Percentiles rank a stretch among this genome's conserved stretches.
Conservation (phyloP, 2,329 filamentous ascomycete species). For the Aspergillus ibericus region DNA sequence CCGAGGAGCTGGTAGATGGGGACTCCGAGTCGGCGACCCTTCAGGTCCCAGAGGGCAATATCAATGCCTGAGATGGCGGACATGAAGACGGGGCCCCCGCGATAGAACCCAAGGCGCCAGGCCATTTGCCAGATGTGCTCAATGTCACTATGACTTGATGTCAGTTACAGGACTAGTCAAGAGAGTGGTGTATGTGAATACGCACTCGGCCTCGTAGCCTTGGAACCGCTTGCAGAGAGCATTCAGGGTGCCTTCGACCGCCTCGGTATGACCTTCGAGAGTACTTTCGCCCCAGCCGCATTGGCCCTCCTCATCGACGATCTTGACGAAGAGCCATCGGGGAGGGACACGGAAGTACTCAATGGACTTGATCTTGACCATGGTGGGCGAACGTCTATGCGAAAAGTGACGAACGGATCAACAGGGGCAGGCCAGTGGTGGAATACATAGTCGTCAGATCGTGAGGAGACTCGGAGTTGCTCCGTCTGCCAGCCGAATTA, state of each 20-base stretch:
- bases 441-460: background rate
- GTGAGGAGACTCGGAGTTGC: conserved; percentile 10
- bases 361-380: conserved; percentile 65
- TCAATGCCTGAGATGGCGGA: conserved; percentile 74
- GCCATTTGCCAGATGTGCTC: conserved; percentile 77
- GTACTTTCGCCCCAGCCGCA: conserved; percentile 74
- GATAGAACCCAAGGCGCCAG: conserved; percentile 72
- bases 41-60: conserved; percentile 78
- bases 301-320: conserved; percentile 65
- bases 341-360: conserved; percentile 75
- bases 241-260: conserved; percentile 71
- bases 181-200: background rate
- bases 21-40: conserved; percentile 63
- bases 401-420: background rate
- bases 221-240: conserved; percentile 62
- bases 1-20: conserved; percentile 74
- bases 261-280: conserved; percentile 70
- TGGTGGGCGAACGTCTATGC: conserved; percentile 28
- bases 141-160: conserved; percentile 58
- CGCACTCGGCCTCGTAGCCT: conserved; percentile 69
- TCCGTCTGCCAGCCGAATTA: conserved; percentile 12
- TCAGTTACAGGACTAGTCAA: background rate
- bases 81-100: conserved; percentile 79
- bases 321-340: conserved; percentile 76
- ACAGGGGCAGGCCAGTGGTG: background rate